phyloP scores from a whole-genome alignment of 2,329 filamentous ascomycete species.

The Hysterium pulicare region DNA sequence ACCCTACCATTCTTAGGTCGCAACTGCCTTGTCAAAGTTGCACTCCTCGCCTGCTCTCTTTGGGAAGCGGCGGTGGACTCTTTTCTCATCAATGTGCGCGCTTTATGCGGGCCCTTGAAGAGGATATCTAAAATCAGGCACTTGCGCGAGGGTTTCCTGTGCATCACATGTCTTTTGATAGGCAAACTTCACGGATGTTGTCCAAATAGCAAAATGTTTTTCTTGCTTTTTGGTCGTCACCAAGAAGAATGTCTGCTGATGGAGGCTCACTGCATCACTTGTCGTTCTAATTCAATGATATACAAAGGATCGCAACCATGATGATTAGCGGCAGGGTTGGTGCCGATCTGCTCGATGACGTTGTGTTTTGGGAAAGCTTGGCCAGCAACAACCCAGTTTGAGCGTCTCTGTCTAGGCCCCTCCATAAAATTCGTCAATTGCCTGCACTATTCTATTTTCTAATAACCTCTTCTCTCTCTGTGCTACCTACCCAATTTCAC shows the following conservation, averaged over 20 bases:
- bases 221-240: too few relatives aligned
- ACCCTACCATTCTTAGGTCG: neutral
- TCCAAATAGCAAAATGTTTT: too few relatives aligned
- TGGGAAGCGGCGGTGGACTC: neutral
- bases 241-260: too few relatives aligned
- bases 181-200: too few relatives aligned
- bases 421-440: neutral
- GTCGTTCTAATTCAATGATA: too few relatives aligned
- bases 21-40: neutral
- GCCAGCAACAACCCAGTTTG: neutral
- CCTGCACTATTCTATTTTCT: too few relatives aligned
- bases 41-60: neutral
- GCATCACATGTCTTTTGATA: too few relatives aligned
- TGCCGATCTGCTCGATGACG: neutral
- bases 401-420: neutral
- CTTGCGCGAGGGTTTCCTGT: too few relatives aligned
- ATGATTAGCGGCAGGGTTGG: neutral
- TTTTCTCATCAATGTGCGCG: constrained; percentile 4
- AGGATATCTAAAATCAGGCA: too few relatives aligned
- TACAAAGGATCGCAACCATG: neutral
- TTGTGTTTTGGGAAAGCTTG: neutral
- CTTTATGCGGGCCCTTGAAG: constrained; percentile 2
- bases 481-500: too few relatives aligned
- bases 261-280: too few relatives aligned
- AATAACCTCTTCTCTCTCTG: too few relatives aligned